phyloP scores from a whole-genome alignment of 495 filamentous ascomycete species.

The Penicillium maclennaniae region DNA sequence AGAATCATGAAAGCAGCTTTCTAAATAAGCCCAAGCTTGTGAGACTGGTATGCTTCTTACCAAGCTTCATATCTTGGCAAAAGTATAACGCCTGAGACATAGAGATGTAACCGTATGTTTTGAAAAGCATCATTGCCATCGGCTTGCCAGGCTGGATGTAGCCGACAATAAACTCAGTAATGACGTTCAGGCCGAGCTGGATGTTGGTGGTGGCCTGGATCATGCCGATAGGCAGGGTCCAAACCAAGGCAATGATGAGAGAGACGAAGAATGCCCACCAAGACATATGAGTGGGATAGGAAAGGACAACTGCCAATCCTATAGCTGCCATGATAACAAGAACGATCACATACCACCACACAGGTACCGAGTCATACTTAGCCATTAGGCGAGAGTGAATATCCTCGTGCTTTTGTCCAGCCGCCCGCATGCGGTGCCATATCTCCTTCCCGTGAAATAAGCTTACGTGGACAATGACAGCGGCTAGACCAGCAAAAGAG shows the following conservation, averaged over 20 bases:
- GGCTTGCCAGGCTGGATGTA: slow-evolving; percentile 60
- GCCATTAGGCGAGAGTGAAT: slow-evolving; percentile 62
- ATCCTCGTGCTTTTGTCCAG: slow-evolving; percentile 58
- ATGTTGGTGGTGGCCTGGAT: slow-evolving; percentile 54
- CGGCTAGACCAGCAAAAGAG: slow-evolving; percentile 55
- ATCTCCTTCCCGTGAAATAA: slow-evolving; percentile 56
- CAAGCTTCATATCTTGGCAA: slow-evolving; percentile 48
- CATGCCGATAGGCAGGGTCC: slow-evolving; percentile 52
- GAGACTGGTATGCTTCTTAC: slow-evolving; percentile 5
- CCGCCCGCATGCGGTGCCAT: slow-evolving; percentile 44
- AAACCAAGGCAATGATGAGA: slow-evolving; percentile 45
- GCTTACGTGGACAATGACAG: slow-evolving; percentile 51
- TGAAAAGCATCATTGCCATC: slow-evolving; percentile 65
- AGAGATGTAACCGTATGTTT: slow-evolving; percentile 57
- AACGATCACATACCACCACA: slow-evolving; percentile 60
- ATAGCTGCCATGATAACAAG: slow-evolving; percentile 49
- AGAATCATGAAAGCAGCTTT: background rate
- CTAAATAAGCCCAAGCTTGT: too few species aligned
- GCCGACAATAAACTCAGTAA: slow-evolving; percentile 62
- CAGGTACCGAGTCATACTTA: slow-evolving; percentile 53
- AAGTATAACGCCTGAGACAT: slow-evolving; percentile 55
- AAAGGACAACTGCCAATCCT: slow-evolving; percentile 48
- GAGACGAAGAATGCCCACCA: slow-evolving; percentile 55
- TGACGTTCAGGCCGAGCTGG: slow-evolving; percentile 51
- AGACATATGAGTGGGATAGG: slow-evolving; percentile 48